Evolutionary conservation across 805 yeast genomes (phyloP).

Genomic region (Wickerhamomyces canadensis): DNA sequence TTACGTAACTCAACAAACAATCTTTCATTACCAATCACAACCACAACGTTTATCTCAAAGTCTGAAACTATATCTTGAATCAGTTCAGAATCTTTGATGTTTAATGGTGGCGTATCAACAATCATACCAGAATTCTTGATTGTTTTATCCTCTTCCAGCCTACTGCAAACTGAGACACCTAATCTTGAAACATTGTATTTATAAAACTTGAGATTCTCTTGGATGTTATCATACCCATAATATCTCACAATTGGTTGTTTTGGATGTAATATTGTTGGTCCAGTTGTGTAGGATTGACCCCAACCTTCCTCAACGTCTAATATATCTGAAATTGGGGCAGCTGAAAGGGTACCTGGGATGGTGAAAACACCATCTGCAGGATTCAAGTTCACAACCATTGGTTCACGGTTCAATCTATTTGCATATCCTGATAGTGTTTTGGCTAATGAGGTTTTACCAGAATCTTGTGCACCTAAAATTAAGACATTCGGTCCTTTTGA

Average conservation of each 20-base stretch:
- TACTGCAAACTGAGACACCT: conserved; percentile 30
- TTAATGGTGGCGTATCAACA: conserved; percentile 69
- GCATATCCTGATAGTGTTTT: conserved; percentile 74
- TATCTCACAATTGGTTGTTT: conserved; percentile 84
- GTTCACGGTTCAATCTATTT: conserved; percentile 59
- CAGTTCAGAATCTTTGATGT: conserved; percentile 42
- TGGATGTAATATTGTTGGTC: conserved; percentile 72
- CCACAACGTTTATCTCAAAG: conserved; percentile 52
- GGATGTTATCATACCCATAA: conserved; percentile 62
- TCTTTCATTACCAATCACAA: conserved; percentile 75
- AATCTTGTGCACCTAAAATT: conserved; percentile 62
- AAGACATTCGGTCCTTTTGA: conserved; percentile 43
- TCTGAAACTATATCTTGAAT: conserved; percentile 54
- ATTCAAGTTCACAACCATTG: conserved; percentile 73
- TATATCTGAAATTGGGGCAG: conserved; percentile 76
- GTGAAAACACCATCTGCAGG: conserved; percentile 67
- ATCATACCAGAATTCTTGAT: conserved; percentile 51
- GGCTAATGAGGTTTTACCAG: conserved; percentile 76
- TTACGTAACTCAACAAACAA: conserved; percentile 57
- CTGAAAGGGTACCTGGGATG: conserved; percentile 80
- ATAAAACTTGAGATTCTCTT: conserved; percentile 40
- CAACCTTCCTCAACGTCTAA: conserved; percentile 74
- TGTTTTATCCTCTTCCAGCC: conserved; percentile 45
- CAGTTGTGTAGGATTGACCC: conserved; percentile 75
- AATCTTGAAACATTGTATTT: conserved; percentile 23